A percentile compares a stretch with the other conserved stretches of the same genome.
Evolutionary conservation across 495 filamentous ascomycete genomes (phyloP).

Genomic region (Entonaema liquescens): DNA sequence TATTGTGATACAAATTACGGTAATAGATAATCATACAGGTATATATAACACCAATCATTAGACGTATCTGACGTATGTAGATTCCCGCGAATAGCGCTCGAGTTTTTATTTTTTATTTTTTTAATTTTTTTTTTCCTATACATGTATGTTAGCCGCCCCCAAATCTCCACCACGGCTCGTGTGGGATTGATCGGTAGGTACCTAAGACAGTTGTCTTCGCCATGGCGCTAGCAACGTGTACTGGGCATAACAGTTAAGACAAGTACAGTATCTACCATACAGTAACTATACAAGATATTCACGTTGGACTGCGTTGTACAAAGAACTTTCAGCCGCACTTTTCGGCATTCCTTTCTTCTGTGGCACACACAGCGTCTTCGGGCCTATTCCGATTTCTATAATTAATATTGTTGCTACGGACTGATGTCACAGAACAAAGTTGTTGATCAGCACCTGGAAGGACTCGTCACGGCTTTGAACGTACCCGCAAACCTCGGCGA

Average conservation of each 20-base stretch:
- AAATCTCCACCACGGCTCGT: background rate
- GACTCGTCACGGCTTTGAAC: background rate
- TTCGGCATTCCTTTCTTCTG: slow-evolving; percentile 16
- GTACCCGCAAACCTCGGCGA: background rate
- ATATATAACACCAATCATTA: background rate
- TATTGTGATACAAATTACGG: too few species aligned
- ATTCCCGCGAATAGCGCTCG: background rate
- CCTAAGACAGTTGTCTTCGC: background rate
- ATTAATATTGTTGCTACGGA: slow-evolving; percentile 12
- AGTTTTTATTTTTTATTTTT: too few species aligned
- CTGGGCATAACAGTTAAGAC: background rate
- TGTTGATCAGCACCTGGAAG: background rate
- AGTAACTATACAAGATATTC: background rate
- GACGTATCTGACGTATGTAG: background rate
- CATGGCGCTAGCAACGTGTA: slow-evolving; percentile 3
- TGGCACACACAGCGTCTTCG: slow-evolving; percentile 7
- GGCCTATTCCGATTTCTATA: slow-evolving; percentile 13
- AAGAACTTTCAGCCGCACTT: slow-evolving; percentile 25
- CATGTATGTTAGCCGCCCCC: too few species aligned
- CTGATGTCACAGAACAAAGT: background rate
- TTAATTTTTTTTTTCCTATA: too few species aligned
- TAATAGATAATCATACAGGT: too few species aligned
- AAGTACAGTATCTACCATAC: slow-evolving; percentile 1
- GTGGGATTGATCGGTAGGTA: background rate
- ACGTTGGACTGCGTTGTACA: slow-evolving; percentile 10